phyloP scores from a whole-genome alignment of 1,284 basidiomycete genomes.

The Taiwanofungus camphoratus region DNA sequence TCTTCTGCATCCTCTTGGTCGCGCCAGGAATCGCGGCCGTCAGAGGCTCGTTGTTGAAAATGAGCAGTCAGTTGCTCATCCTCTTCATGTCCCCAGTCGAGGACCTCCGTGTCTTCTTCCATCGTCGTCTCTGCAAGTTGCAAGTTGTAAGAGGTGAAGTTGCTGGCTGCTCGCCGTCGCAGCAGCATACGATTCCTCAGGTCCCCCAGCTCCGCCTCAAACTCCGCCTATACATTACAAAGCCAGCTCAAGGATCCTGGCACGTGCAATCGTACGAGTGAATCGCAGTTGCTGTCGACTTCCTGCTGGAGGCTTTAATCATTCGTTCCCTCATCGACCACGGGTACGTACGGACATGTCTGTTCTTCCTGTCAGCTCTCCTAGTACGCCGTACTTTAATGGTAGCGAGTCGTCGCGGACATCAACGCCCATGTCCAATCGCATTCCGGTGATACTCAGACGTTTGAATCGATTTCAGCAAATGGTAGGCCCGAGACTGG shows the following conservation, averaged over 20 bases:
- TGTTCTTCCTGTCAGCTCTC: conserved; percentile 49
- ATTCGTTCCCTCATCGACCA: conserved; percentile 11
- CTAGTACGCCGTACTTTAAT: conserved; percentile 30
- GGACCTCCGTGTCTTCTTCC: conserved; percentile 62
- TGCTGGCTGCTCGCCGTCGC: not conserved
- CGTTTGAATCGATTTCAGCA: conserved; percentile 77
- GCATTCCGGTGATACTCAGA: conserved; percentile 76
- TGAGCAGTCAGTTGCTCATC: conserved; percentile 37
- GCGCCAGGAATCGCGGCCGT: conserved; percentile 15
- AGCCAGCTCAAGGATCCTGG: no score
- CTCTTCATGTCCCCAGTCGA: conserved; percentile 75
- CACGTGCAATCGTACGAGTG: no score
- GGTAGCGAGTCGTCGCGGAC: conserved; percentile 25
- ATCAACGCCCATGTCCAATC: conserved; percentile 37
- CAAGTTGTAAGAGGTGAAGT: not conserved
- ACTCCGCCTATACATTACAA: no score
- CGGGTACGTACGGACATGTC: conserved; percentile 56
- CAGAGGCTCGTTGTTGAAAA: conserved; percentile 5
- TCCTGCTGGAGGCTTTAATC: no score
- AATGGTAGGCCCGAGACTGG: conserved; percentile 53
- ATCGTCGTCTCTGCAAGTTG: conserved; percentile 30
- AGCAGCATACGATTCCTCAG: not conserved
- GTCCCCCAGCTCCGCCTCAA: conserved; percentile 6
- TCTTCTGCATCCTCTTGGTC: conserved; percentile 54
- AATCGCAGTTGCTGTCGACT: not conserved